Evolutionary conservation across 805 yeast genomes (phyloP).

Genomic region (Blastobotrys robertii): DNA sequence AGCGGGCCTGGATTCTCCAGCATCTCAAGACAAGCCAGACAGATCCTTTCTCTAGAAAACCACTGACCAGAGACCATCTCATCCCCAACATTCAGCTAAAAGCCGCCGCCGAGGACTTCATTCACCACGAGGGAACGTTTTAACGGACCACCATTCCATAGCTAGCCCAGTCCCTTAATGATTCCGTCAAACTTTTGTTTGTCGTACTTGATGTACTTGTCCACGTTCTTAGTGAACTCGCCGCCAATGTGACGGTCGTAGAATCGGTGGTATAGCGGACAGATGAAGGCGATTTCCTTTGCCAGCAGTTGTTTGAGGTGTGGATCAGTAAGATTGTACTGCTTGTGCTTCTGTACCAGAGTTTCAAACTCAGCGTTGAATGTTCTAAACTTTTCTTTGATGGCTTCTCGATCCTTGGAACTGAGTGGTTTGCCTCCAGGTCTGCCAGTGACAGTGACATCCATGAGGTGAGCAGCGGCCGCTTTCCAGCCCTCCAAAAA

Average conservation of each 20-base stretch:
- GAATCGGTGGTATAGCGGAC: constrained; percentile 78
- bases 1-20: constrained; percentile 30
- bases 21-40: constrained; percentile 29
- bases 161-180: constrained; percentile 25
- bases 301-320: constrained; percentile 52
- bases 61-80: constrained; percentile 28
- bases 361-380: constrained; percentile 82
- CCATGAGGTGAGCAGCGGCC: constrained; percentile 68
- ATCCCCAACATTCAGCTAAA: constrained; percentile 34
- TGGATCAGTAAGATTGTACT: constrained; percentile 56
- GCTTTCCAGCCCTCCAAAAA: constrained; percentile 70
- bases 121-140: constrained; percentile 9
- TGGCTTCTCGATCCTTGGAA: constrained; percentile 68
- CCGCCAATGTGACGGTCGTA: constrained; percentile 63
- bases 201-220: constrained; percentile 60
- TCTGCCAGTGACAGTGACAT: constrained; percentile 55
- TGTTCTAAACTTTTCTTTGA: constrained; percentile 74
- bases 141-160: constrained; percentile 1
- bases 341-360: constrained; percentile 54
- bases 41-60: constrained; percentile 36
- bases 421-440: constrained; percentile 38
- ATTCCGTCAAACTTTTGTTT: constrained; percentile 31
- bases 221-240: constrained; percentile 62
- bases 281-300: constrained; percentile 62
- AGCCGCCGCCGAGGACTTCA: constrained; percentile 29